These are phyloP conservation scores for Serendipita sp. DNA, from an alignment of 768 basidiomycete genomes.

Conservation along the genomic window DNA sequence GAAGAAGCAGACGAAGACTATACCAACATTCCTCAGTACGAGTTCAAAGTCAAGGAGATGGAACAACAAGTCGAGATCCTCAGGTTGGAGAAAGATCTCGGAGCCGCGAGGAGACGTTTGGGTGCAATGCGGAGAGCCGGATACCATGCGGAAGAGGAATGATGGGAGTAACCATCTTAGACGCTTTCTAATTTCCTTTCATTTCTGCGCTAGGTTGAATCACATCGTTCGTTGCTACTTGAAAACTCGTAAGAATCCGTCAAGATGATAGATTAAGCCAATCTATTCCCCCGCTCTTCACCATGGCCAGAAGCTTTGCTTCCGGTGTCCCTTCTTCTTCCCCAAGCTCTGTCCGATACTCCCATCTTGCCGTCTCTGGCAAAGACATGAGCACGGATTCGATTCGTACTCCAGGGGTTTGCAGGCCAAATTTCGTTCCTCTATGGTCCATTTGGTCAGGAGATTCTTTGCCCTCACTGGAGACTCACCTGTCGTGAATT, in stretches of 20 bases:
- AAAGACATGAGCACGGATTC: conserved; percentile 86
- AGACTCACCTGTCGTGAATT: conserved; percentile 38
- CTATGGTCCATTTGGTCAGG: conserved; percentile 19
- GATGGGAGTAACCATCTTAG: conserved; percentile 21
- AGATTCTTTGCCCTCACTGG: neutral
- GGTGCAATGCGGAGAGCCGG: conserved; percentile 80
- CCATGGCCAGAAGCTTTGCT: conserved; percentile 40
- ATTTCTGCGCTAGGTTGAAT: neutral
- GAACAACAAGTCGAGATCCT: conserved; percentile 99
- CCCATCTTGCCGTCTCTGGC: conserved; percentile 78
- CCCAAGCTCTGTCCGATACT: conserved; percentile 71
- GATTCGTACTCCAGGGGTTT: conserved; percentile 71
- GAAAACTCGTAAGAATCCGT: no score
- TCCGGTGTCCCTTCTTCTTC: conserved; percentile 47
- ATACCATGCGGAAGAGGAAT: conserved; percentile 77
- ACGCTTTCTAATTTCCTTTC: neutral
- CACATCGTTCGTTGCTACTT: no score
- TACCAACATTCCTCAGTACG: conserved; percentile 81
- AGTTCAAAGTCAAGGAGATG: conserved; percentile 98
- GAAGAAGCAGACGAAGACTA: conserved; percentile 74
- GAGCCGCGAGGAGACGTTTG: conserved; percentile 65
- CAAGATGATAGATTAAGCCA: neutral
- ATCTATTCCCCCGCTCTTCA: conserved; percentile 24
- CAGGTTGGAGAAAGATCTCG: conserved; percentile 88
- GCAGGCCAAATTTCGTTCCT: conserved; percentile 75